Evolutionary conservation across 2,329 filamentous ascomycete species (phyloP), one percentile per base, ranked within the genome.

Genomic region (Ceratocystis cubensis): DNA sequence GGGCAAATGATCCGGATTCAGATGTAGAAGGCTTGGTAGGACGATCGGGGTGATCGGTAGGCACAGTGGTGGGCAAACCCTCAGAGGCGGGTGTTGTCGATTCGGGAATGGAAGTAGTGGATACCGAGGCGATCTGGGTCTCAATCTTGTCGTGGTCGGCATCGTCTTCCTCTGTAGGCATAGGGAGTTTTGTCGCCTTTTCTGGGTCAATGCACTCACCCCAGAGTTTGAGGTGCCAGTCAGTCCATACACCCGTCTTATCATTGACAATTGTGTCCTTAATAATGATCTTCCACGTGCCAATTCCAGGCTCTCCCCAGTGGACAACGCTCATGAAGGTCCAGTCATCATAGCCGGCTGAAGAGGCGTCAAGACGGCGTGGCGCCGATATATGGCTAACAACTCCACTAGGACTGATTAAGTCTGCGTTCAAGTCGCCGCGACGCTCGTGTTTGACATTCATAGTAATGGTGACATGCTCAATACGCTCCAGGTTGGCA

Each of bases 271-370:
- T 79, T 22, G 88, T 88, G 74, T 99, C 94, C 72, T 91, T 94
- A 72, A 97, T 85, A 63, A 96, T 79, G 48, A 99, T 82, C 0
- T 88, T 96, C 94, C 94, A 99, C 25, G 84, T 92, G 64, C 94
- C 94, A 67, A 92, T 76, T 68, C 91, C 92, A 56, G 82, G 82
- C 76, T 99, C 94, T 62, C 94, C 94, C 91, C 92, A 99, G 75
- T 99, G 94, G 70, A 87, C 92, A 46, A 99, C 94, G 69, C 88
- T 95, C 94, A 99, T 99, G 72, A 99, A 99, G 0, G 93, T 97
- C 94, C 94, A 99, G 76, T 97, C 91, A 46, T 86, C 78, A 74
- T 97, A 99, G 7, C 94, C 94, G 25, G 77, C 76, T 0, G 77
- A 74, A 45, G 81, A 82, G 1, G 81, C 78, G 74, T 99, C 94